A percentile compares a stretch with the other conserved stretches of the same genome.
Evolutionary conservation across 2,329 filamentous ascomycete genomes (phyloP).

Genomic region (Gaeumannomyces sp.): DNA sequence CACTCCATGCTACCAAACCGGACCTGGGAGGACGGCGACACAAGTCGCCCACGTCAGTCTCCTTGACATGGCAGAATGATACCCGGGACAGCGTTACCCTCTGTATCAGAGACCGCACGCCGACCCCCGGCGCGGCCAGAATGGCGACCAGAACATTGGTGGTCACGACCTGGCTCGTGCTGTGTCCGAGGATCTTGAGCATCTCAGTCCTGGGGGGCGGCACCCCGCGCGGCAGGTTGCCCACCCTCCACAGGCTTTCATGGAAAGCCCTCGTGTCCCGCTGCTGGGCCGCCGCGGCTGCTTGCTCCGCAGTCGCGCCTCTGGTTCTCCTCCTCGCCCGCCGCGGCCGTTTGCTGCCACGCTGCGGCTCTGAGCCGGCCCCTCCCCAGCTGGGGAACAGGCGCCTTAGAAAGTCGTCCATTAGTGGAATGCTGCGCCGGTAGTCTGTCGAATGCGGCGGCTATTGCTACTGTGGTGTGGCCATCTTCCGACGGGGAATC

Average conservation of each 20-base stretch:
- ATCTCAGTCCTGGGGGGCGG: slow-evolving; percentile 2
- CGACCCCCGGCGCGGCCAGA: slow-evolving; percentile 7
- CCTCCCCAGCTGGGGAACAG: background rate
- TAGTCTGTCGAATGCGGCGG: background rate
- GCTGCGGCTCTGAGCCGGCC: background rate
- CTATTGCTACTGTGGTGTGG: background rate
- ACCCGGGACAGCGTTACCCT: background rate
- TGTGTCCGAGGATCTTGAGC: slow-evolving; percentile 1
- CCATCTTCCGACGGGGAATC: background rate
- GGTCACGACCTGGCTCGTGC: background rate
- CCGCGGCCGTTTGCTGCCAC: background rate
- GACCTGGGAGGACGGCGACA: background rate
- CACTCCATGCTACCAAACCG: slow-evolving; percentile 8
- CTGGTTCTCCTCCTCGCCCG: background rate
- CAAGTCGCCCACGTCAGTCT: background rate
- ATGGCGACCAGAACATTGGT: slow-evolving; percentile 6
- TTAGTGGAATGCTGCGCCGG: background rate
- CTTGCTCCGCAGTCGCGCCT: background rate
- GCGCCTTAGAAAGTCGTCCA: background rate
- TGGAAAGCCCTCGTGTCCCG: slow-evolving; percentile 6
- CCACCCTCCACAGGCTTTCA: slow-evolving; percentile 4
- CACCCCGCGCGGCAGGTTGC: background rate
- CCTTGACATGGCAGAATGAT: background rate
- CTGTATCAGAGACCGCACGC: slow-evolving; percentile 9
- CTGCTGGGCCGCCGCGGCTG: background rate